These are phyloP conservation scores for Hordeum marinum DNA, from an alignment of 176 grass and related monocot species.

Conservation along the genomic window DNA sequence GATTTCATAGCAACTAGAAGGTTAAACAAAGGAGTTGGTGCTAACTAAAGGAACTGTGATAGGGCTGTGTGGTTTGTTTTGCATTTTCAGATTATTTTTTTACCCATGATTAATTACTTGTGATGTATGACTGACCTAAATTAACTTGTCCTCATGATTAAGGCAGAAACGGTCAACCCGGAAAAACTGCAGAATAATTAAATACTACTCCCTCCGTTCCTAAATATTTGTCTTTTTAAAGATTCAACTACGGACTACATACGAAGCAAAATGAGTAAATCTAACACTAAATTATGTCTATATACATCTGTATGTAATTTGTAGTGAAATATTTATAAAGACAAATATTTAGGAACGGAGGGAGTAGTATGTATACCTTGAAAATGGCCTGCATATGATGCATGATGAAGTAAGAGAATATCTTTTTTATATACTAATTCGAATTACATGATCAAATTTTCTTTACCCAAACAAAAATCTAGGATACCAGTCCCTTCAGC, in stretches of 20 bases:
- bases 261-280: too few species aligned
- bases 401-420: neutral
- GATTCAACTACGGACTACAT: too few species aligned
- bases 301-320: too few species aligned
- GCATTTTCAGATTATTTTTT: neutral
- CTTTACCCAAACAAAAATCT: neutral
- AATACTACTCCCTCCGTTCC: too few species aligned
- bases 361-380: neutral
- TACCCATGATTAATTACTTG: neutral
- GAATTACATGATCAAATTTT: neutral
- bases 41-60: neutral
- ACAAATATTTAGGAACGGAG: too few species aligned
- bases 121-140: neutral
- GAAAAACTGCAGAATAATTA: neutral
- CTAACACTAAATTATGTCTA: too few species aligned
- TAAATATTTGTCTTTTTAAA: too few species aligned
- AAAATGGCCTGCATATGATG: neutral
- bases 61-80: neutral
- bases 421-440: too few species aligned
- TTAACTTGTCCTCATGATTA: neutral
- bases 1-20: neutral
- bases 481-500: slow-evolving; percentile 4
- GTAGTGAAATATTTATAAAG: too few species aligned
- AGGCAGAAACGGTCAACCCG: neutral
- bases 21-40: neutral